Evolutionary conservation across 306 rosid genomes (phyloP).

Genomic region (apple (Malus domestica)): DNA sequence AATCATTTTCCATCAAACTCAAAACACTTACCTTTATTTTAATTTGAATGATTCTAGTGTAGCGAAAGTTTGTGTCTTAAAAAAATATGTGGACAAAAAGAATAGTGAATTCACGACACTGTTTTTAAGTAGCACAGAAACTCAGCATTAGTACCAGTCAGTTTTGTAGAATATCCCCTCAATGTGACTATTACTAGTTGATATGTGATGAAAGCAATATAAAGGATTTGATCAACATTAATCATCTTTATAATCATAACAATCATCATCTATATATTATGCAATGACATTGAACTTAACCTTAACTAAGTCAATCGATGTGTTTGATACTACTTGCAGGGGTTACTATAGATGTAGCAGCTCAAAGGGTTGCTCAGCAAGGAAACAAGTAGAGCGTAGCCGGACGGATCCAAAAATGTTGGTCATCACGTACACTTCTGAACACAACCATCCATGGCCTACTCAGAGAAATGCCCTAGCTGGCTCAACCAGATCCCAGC

Average conservation of each 20-base stretch:
- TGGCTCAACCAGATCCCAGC: conserved; percentile 69
- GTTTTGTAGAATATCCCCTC: neutral
- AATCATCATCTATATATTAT: neutral
- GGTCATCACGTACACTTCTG: conserved; percentile 89
- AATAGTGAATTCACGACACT: neutral
- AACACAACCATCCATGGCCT: conserved; percentile 98
- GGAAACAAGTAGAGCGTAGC: conserved; percentile 92
- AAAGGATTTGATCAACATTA: neutral
- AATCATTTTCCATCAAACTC: neutral
- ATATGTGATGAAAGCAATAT: neutral
- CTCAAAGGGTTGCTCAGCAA: conserved; percentile 87
- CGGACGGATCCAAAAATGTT: conserved; percentile 90
- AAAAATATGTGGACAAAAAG: neutral
- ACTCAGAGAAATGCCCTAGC: conserved; percentile 91
- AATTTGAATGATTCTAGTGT: neutral
- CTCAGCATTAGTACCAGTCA: no score
- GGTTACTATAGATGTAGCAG: conserved; percentile 96
- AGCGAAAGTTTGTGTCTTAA: neutral
- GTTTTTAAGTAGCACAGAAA: neutral
- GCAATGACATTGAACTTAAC: neutral
- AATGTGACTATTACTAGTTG: neutral
- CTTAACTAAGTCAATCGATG: neutral
- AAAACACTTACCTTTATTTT: neutral
- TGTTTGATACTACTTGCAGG: conserved; percentile 26
- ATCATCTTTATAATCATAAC: neutral